Evolutionary conservation across 768 basidiomycete species (phyloP), one percentile per base, ranked within the genome.

Genomic region (Boletus sp.): DNA sequence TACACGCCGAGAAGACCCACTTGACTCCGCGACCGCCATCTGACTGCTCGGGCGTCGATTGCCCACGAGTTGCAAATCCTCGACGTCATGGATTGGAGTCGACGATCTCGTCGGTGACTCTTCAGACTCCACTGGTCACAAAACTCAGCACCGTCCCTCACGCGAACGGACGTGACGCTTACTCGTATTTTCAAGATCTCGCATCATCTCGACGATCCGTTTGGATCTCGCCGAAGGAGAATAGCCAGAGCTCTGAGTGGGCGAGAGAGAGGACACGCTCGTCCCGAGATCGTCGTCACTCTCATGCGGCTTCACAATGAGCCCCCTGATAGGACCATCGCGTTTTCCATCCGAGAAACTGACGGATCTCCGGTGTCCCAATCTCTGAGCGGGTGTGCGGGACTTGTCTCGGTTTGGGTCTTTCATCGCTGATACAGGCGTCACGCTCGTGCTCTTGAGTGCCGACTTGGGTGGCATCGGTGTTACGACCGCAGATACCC

Each of bases 311-410:
- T 70, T 71, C 23, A 41, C 53, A 2, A 68, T 71, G 40, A 87
- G 70, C 4, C 87, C 91, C 50, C 76, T 75, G 43, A 97, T 97
- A n/a, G 90, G 93, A 2, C 96, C 95, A 32, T 88, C 86, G 56
- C 81, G 81, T 67, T 85, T 88, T 6, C 97, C 97, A 67, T 99
- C 97, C 25, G 94, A 97, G 74, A 99, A 99, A 70, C 93, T 96
- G 53, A 99, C 96, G 40, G 90, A 93, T 37, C 93, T 80, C n/a
- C 85, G 82, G 60, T 86, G 83, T 13, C 72, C 71, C 15, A 71
- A 59, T 49, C 65, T 73, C 45, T 75, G 75, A 37, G 77, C 69
- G n/a, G 85, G 87, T 17, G 83, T 88, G 55, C 76, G 76, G 59
- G 80, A 72, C 47, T 72, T 74, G n/a, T 71, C 64, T 30, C 77